Base-by-base conservation (phyloP, 164 flowering plant genomes). In the Houttuynia cordata region DNA sequence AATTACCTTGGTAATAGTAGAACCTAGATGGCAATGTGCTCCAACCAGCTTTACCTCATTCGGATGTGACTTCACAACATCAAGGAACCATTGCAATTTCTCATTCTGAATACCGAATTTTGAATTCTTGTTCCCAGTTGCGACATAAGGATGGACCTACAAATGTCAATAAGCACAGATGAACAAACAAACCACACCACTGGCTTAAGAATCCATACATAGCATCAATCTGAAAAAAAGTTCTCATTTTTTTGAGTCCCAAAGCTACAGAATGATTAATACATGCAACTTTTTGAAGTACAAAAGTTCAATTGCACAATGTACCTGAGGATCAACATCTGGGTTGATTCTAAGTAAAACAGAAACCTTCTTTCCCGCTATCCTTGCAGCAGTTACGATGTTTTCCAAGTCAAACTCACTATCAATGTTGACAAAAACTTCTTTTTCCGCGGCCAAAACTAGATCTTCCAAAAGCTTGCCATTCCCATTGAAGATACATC, bases 51-150 rank as follows among this genome's bases (percentile, higher is more conserved):
- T 91, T 70, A 94, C 75, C 71, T 91, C 93, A 58, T 80, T 65
- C 24, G 93, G 87, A 71, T 91, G 86, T 61, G 88, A 81, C 74
- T 91, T 94, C 58, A 91, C 88, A 57, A 82, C 88, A 79, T 94
- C 93, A 21, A 94, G 74, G 80, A 94, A 94, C 99, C 97, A 94
- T 66, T 88, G 96, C 62, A 94, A 75, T 81, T 94, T 94, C 83
- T 94, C 97, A 72, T 94, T 91, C 80, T 95, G 81, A 60, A 94
- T 94, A 24, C 99, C 97, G 73, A 94, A 94, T 70, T 94, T 94
- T 59, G 97, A 94, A 66, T 77, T 94, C 77, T 94, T 94, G 75
- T 94, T 94, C 57, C 99, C 97, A 19, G 97, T 94, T 52, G 99
- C 95, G 77, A 94, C 96, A 83, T 94, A 94, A 60, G 96, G 84